phyloP scores from a whole-genome alignment of 169 alveolate genomes.

The Miamiensis avidus region DNA sequence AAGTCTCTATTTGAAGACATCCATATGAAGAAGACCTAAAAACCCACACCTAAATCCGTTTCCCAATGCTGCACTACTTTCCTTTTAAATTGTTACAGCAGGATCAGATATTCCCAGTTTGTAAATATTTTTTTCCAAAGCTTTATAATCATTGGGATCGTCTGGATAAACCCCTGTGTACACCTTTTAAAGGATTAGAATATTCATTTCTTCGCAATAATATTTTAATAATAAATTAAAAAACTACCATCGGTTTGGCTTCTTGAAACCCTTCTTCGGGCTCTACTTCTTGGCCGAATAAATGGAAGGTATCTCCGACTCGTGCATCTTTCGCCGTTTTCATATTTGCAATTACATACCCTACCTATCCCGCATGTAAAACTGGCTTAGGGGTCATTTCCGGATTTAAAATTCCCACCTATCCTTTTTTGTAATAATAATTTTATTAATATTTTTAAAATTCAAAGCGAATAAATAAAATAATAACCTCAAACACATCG shows the following conservation, averaged over 20 bases:
- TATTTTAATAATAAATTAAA: too few relatives aligned
- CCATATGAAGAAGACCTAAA: constrained; percentile 94
- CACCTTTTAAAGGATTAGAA: too few relatives aligned
- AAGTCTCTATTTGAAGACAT: constrained; percentile 91
- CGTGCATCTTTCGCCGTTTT: constrained; percentile 85
- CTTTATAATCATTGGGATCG: constrained; percentile 69
- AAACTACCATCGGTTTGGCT: constrained; percentile 89
- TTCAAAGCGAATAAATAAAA: not conserved
- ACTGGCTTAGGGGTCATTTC: constrained; percentile 42
- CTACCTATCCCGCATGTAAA: constrained; percentile 67
- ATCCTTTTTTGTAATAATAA: not conserved
- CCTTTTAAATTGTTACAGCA: constrained; percentile 81
- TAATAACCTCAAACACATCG: constrained; percentile 66
- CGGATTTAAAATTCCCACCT: constrained; percentile 62
- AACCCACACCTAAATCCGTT: constrained; percentile 95
- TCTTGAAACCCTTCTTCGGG: constrained; percentile 70
- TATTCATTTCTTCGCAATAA: too few relatives aligned
- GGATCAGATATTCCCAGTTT: constrained; percentile 91
- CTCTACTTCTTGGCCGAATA: constrained; percentile 29
- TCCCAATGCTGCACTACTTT: constrained; percentile 90
- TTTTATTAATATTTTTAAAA: too few relatives aligned
- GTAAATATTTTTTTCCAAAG: constrained; percentile 78
- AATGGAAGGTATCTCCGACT: constrained; percentile 73
- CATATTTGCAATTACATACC: constrained; percentile 76
- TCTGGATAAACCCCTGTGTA: constrained; percentile 92